Evolutionary conservation across 2,329 filamentous ascomycete species (phyloP), one percentile per base, ranked within the genome.

Genomic region (Talaromyces sp.): DNA sequence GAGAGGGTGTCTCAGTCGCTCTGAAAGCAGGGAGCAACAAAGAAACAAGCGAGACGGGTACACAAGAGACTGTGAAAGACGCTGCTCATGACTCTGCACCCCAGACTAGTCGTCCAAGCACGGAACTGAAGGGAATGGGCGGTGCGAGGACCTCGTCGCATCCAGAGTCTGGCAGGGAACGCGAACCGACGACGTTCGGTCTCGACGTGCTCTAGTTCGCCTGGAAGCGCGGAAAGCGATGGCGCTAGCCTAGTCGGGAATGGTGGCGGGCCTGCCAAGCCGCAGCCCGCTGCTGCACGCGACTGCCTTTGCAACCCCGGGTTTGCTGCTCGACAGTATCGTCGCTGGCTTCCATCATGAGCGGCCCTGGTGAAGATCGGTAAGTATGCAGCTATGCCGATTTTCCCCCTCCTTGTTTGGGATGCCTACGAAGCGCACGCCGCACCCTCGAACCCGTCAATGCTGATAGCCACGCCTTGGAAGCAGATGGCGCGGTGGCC

Each of bases 401-500:
- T 41, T 46, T 60, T 60, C 1, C 11, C 27, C 13, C 56, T 46
- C 52, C 55, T 38, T 55, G 14, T n/a, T 58, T 58, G 29, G 11
- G n/a, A 26, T 11, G n/a, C 43, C 24, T 26, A 24, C 13, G 19
- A 21, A 50, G 19, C 24, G 43, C 24, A 26, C 19, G 8, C 19
- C 19, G 43, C 43, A 26, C 43, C 1, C 43, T 14, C 19, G 24
- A 50, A 14, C 8, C 35, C 17, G 24, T 50, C 46, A 50, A 52
- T n/a, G 26, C 49, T 52, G 49, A 52, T 29, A 41, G 27, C 53
- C n/a, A 49, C 31, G 35, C 55, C 43, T 43, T 27, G 10, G 19
- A 32, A 43, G 24, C 41, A 77, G 74, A 70, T 77, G 75, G 75
- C 74, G 75, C 63, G 69, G 74, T 64, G 73, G 74, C 61, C 74